Evolutionary conservation across 345 rosid genomes (phyloP), one percentile per base, ranked within the genome.

Genomic region (Bretschneidera sinensis): DNA sequence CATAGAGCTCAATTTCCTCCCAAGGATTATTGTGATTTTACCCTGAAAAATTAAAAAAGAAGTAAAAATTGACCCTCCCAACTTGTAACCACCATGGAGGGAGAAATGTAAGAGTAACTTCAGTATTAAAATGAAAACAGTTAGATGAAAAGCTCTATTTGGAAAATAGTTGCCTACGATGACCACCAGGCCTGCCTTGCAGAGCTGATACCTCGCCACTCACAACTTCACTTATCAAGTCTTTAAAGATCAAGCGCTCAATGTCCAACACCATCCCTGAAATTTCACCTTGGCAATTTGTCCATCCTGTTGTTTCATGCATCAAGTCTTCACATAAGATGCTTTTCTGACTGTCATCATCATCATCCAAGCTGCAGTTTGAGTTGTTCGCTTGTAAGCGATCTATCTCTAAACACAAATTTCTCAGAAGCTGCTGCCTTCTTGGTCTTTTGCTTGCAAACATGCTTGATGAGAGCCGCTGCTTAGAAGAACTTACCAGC

Each of bases 161-260:
- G 55, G 71, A 68, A 71, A 83, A 75, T 56, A 81, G 75, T 72
- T 70, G 81, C 64, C 87, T 81, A 76, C 83, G 67, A 70, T 73
- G 67, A 31, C 81, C 68, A 21, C 57, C 64, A 48, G 59, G 65
- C 55, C 56, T 73, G 60, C 71, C 66, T 66, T 58, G 75, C 24
- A 33, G 69, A 67, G 62, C 66, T 48, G 72, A 70, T 51, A 68
- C 70, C 63, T 71, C 79, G 23, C 78, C 57, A 24, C 62, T 75
- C 61, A 86, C 78, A 55, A 88, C 70, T 79, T 94, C 99, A 3
- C 61, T 79, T 50, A 94, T 71, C 54, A 94, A 74, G 75, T 90
- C 99, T 61, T 86, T 90, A 72, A 94, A 90, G 79, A 94, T 90
- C 67, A 77, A 64, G 59, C 91, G 74, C 78, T 94, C 97, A 28